phyloP scores from a whole-genome alignment of 2,329 filamentous ascomycete genomes.

The Cercospora sp. region DNA sequence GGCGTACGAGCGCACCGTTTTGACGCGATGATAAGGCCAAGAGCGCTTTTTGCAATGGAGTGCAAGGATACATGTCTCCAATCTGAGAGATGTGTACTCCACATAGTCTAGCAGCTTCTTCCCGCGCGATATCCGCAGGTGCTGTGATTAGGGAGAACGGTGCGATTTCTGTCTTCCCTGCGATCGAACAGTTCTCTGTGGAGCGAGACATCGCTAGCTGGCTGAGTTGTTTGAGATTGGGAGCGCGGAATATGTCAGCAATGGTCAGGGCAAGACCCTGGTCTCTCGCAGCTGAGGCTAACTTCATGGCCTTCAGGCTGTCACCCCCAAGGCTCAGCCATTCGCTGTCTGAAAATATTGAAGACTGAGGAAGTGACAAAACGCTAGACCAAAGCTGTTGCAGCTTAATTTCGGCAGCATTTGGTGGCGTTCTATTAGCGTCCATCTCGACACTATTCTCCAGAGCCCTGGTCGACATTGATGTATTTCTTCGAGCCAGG shows the following conservation, averaged over 20 bases:
- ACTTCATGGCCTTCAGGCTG: background rate
- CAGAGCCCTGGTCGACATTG: background rate
- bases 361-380: background rate
- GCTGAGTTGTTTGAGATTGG: background rate
- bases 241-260: background rate
- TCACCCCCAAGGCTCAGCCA: background rate
- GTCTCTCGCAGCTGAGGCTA: background rate
- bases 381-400: background rate
- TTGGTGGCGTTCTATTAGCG: background rate
- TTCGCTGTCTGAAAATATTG: background rate
- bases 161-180: background rate
- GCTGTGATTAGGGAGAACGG: background rate
- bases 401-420: background rate
- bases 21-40: constrained; percentile 56
- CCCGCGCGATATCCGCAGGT: background rate
- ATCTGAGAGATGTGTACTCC: constrained; percentile 18
- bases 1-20: constrained; percentile 55
- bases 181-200: background rate
- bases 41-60: constrained; percentile 34
- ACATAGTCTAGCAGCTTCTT: background rate
- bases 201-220: background rate
- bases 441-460: background rate
- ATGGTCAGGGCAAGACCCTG: background rate
- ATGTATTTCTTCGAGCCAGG: background rate
- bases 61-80: constrained; percentile 54